Base-by-base conservation (phyloP, 192 early-diverging fungal genomes). In the Neocallimastix lanati region DNA sequence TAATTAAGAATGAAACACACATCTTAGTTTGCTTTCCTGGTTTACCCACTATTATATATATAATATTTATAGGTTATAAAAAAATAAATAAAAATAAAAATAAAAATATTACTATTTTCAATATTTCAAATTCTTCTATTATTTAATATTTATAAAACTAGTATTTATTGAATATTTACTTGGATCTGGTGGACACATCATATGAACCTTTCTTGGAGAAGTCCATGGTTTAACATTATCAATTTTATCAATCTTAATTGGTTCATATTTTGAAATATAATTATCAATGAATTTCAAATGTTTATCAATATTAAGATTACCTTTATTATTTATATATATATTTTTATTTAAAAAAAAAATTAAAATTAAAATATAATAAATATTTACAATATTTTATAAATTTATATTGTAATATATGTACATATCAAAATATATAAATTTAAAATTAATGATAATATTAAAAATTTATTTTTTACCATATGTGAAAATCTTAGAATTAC, bases 401-500 rank as follows among this genome's bases (percentile, higher is more conserved):
- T n/a, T n/a, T n/a, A n/a, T n/a, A n/a, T n/a, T n/a, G n/a, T n/a
- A n/a, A n/a, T n/a, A n/a, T n/a, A n/a, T n/a, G n/a, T n/a, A n/a
- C n/a, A n/a, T n/a, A n/a, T n/a, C n/a, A n/a, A n/a, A n/a, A n/a
- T n/a, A n/a, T n/a, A n/a, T n/a, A n/a, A n/a, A n/a, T n/a, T n/a
- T n/a, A n/a, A n/a, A n/a, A n/a, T n/a, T n/a, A n/a, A n/a, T n/a
- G n/a, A n/a, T n/a, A n/a, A n/a, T n/a, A n/a, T n/a, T n/a, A n/a
- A n/a, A n/a, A n/a, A n/a, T n/a, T n/a, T n/a, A n/a, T n/a, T n/a
- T n/a, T 27, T 18, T 28, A 79, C 96, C 96, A 84, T 96, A 98
- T 21, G 95, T 94, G 81, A 93, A 96, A 82, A 96, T 92, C 15
- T 88, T 89, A 13, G 94, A 92, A 83, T 98, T 98, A 82, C 93